Evolutionary conservation across 768 basidiomycete species (phyloP), one percentile per base, ranked within the genome.

Genomic region (Amanita molliuscula): DNA sequence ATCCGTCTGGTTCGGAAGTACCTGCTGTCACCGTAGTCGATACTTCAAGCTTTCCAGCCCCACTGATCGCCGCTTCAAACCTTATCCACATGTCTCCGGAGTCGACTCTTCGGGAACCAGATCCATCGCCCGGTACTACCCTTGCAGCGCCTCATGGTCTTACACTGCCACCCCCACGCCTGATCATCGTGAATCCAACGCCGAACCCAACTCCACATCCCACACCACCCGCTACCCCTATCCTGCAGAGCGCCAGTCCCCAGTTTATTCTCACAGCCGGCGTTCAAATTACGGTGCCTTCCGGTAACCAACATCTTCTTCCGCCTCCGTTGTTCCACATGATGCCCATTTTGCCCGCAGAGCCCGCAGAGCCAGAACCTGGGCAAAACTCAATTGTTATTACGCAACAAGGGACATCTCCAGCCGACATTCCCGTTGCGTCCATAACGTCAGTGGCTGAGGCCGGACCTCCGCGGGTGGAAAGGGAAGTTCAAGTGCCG

Each of bases 201-300:
- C 86, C 85, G 2, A 82, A 82, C 55, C 84, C 82, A 1, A 82
- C 82, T 0, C 82, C 82, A 0, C 82, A 85, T 61, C 86, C 85
- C 1, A 89, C 88, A 1, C 86, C 88, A 6, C 88, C 87, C 2
- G 74, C 79, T 1, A 85, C 84, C 1, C 86, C 84, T 7, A 60
- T 71, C 45, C 56, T 74, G n/a, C 33, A 33, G 20, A 29, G 16
- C 9, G 21, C 49, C 28, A 43, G 28, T 13, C 2, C 38, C 3
- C 41, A 33, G 33, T 35, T 34, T 18, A 13, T 46, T 15, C 20
- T 35, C 16, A 35, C 44, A 20, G 16, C 47, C 37, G 47, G 36
- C 7, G 23, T 36, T 34, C 44, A 46, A 23, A 16, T 41, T 20
- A 10, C 28, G 23, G 49, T 44, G 21, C 33, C 41, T 40, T 33